These are phyloP conservation scores for Wickerhamiella allomyrinae DNA, from an alignment of 805 yeast species.

Conservation along the genomic window DNA sequence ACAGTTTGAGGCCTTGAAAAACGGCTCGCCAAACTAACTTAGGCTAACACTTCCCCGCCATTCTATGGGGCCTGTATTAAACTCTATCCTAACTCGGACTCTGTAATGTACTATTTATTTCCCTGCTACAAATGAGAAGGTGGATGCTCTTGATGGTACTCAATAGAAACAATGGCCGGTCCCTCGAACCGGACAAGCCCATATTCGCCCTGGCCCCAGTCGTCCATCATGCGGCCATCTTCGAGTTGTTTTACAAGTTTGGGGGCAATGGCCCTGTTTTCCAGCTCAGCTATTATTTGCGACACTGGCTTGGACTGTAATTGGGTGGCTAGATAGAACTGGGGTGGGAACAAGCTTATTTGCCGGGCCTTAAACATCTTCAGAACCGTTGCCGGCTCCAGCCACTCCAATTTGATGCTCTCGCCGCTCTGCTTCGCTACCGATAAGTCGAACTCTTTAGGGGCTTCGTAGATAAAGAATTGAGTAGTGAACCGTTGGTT, in stretches of 20 bases:
- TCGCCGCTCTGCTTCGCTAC: slow-evolving; percentile 7
- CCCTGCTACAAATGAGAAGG: no score
- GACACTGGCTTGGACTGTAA: slow-evolving; percentile 10
- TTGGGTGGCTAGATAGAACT: slow-evolving; percentile 17
- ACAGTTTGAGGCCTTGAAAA: background rate
- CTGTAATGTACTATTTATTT: no score
- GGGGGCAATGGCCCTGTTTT: slow-evolving; percentile 16
- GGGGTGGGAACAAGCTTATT: slow-evolving; percentile 22
- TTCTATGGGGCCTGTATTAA: no score
- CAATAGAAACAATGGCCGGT: background rate
- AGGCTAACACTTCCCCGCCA: no score
- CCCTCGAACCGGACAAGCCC: slow-evolving; percentile 8
- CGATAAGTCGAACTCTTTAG: slow-evolving; percentile 9
- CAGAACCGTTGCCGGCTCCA: slow-evolving; percentile 17
- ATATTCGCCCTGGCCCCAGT: slow-evolving; percentile 19
- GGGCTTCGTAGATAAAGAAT: slow-evolving; percentile 16
- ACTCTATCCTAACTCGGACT: no score
- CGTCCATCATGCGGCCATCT: slow-evolving; percentile 15
- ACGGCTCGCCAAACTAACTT: no score
- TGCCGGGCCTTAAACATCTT: slow-evolving; percentile 13
- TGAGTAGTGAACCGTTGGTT: slow-evolving; percentile 21
- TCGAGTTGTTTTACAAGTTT: slow-evolving; percentile 7
- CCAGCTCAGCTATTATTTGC: slow-evolving; percentile 6
- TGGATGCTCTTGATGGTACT: background rate
- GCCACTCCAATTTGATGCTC: slow-evolving; percentile 18